Base-by-base conservation (phyloP, 257 asterid species). In the Penstemon barbatus region DNA sequence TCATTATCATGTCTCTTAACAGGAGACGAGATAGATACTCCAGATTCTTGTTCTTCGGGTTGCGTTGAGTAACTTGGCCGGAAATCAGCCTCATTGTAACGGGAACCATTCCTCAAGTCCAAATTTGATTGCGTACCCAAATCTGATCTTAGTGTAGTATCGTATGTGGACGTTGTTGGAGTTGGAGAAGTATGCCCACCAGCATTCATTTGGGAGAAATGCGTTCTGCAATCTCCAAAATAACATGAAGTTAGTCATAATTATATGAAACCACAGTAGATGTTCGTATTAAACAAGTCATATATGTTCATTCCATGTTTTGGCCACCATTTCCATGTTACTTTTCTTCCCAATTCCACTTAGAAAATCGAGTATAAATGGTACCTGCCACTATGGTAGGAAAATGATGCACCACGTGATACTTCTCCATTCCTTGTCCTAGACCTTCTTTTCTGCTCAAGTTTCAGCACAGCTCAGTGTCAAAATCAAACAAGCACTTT, bases 401-500 rank as follows among this genome's bases (percentile, higher is more conserved):
- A 81, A 75, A 91, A 80, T 74, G 94, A 88, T 65, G 88, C 77
- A 72, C 81, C 80, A 43, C 72, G 75, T 59, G 91, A 87, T 52
- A 61, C 82, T 74, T 79, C 86, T 71, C 80, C 85, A 49, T 76
- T 86, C 80, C 82, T 89, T 73, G 78, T 74, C 86, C 87, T 40
- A 33, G 95, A 77, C 71, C 93, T 83, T 71, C 85, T 86, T 81
- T 86, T 87, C 99, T 94, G 97, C 81, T 72, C 71, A 74, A 79
- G 72, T 70, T 70, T 75, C 80, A 66, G 72, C 61, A 80, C 38
- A 79, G 55, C 52, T 79, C 53, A 71, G 69, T 45, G 12, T 13
- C 40, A 18, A 45, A n/a, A 58, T 13, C 50, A 15, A 5, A 53
- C 41, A 6, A 10, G 62, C 25, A 41, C 39, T 18, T 52, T 54